Evolutionary conservation across 2,329 filamentous ascomycete genomes (phyloP).

Genomic region (Pyrenophora tritici-repentis): DNA sequence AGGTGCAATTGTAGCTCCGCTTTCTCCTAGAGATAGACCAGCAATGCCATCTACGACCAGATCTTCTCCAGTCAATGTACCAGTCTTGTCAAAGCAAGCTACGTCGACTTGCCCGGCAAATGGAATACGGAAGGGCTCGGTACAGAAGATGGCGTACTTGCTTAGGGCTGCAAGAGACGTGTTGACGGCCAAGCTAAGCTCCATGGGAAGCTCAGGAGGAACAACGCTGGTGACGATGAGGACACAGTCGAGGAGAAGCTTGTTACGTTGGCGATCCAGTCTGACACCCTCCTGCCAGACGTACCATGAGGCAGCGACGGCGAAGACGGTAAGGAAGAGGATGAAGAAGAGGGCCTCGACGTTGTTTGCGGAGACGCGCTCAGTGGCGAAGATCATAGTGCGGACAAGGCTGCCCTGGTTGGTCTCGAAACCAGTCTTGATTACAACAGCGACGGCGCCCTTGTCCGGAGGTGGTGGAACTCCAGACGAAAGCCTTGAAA

Average conservation of each 20-base stretch:
- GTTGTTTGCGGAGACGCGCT: constrained; percentile 98
- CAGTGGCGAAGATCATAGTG: constrained; percentile 99
- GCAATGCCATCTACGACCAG: constrained; percentile 96
- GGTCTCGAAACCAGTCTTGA: constrained; percentile 98
- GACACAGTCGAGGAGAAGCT: constrained; percentile 94
- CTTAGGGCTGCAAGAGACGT: constrained; percentile 93
- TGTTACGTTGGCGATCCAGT: constrained; percentile 94
- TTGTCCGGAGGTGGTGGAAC: constrained; percentile 87
- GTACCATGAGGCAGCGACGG: constrained; percentile 97
- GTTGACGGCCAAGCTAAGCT: constrained; percentile 95
- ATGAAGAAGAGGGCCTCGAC: constrained; percentile 96
- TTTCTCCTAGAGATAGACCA: constrained; percentile 75
- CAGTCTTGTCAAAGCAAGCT: constrained; percentile 98
- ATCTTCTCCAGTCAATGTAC: constrained; percentile 94
- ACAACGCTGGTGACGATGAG: constrained; percentile 98
- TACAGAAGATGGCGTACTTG: constrained; percentile 97
- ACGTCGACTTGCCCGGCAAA: constrained; percentile 94
- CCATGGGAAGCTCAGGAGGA: constrained; percentile 98
- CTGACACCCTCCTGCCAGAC: constrained; percentile 96
- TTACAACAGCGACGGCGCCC: constrained; percentile 89
- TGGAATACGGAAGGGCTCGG: constrained; percentile 97
- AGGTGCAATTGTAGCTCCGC: constrained; percentile 68
- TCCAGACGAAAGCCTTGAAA: constrained; percentile 72
- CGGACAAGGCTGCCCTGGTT: constrained; percentile 96
- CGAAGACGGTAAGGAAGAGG: constrained; percentile 93